Base-by-base conservation (phyloP, 2,329 filamentous ascomycete species). In the Neodidymelliopsis sp. region DNA sequence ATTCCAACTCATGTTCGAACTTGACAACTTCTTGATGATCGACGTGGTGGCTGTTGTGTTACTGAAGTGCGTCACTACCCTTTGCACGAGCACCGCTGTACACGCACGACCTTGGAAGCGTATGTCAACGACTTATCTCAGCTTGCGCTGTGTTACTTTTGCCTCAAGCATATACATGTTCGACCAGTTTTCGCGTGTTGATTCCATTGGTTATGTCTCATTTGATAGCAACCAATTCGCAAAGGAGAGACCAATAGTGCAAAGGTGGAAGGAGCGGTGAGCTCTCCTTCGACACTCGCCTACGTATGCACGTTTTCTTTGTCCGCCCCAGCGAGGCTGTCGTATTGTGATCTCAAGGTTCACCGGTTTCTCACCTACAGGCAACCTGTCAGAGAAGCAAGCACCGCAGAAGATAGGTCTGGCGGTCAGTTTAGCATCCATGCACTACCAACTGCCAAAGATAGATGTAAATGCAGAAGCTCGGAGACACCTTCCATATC, bases 321-420 rank as follows among this genome's bases (percentile, higher is more conserved):
- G 28, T 30, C 22, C 29, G 22, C 24, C 46, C 22, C 22, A 20
- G 25, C 23, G n/a, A 29, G 6, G 4, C n/a, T 27, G 28, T 28
- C 13, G 28, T 22, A 22, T 39, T 29, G 46, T 22, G 6, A n/a
- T 34, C 6, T 18, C 10, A 3, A 23, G 10, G 13, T 29, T 50
- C 28, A 50, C 47, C 47, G 47, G 47, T 50, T 43, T 50, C 35
- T 44, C 20, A 50, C 47, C 37, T 39, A 33, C 34, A 39, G 39
- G 19, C 19, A 7, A 15, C 10, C 22, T n/a, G 16, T 18, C 22
- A 12, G 20, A 4, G 23, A 22, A 25, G 22, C 25, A 22, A 38
- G 15, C 15, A 29, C n/a, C 8, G 4, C 12, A 18, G 13, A 24
- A 18, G 13, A 19, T 6, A 19, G 6, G 6, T 24, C 18, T 16